Evolutionary conservation across 768 basidiomycete species (phyloP).

Genomic region (Epithele typhae): DNA sequence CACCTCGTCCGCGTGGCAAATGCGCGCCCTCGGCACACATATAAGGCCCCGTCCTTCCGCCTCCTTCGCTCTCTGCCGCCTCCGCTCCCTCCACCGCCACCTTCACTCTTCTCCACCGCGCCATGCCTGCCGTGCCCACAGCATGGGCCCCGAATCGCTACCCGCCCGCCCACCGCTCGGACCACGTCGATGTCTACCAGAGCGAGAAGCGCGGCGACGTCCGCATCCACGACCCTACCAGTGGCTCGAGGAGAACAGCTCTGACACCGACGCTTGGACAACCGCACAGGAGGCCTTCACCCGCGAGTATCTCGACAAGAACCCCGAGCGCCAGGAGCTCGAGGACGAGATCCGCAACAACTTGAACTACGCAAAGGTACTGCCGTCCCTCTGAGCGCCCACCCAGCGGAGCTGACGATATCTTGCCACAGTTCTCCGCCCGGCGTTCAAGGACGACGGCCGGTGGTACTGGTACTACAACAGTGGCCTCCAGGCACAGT

Average conservation of each 20-base stretch:
- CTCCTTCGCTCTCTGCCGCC: neutral
- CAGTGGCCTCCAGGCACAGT: conserved; percentile 70
- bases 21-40: neutral
- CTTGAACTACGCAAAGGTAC: conserved; percentile 49
- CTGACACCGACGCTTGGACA: conserved; percentile 65
- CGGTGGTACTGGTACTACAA: conserved; percentile 84
- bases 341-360: conserved; percentile 54
- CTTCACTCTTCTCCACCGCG: no score
- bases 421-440: conserved; percentile 53
- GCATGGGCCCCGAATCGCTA: conserved; percentile 57
- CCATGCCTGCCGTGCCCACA: conserved; percentile 30
- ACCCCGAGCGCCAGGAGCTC: conserved; percentile 52
- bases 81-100: conserved; percentile 8
- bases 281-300: conserved; percentile 57
- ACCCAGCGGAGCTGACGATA: conserved; percentile 2
- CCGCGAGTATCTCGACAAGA: conserved; percentile 56
- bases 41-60: neutral
- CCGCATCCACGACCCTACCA: conserved; percentile 66
- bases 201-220: conserved; percentile 60
- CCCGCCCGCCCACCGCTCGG: conserved; percentile 59
- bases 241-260: conserved; percentile 64
- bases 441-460: conserved; percentile 55
- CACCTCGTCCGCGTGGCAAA: conserved; percentile 14
- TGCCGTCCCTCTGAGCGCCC: conserved; percentile 3
- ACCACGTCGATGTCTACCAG: conserved; percentile 66